Evolutionary conservation across 768 basidiomycete genomes (phyloP).

Genomic region (Lentinula sp.): DNA sequence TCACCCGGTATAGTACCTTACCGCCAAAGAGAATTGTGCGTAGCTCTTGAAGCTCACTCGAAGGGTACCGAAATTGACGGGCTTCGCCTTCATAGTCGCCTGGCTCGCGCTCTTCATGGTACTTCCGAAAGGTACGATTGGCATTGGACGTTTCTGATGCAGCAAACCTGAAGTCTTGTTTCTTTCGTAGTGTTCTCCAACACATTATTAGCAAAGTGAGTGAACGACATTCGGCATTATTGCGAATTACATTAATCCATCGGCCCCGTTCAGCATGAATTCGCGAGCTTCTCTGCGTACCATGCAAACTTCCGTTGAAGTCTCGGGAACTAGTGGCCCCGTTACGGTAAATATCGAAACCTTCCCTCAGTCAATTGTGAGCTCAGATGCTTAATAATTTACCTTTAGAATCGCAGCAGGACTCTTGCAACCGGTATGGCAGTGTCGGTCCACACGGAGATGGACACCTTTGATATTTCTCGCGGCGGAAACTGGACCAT

Average conservation of each 20-base stretch:
- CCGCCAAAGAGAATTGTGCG: conserved; percentile 1
- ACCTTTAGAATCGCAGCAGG: neutral
- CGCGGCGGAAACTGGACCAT: neutral
- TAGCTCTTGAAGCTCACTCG: neutral
- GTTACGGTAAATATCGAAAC: neutral
- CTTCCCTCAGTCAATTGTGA: no score
- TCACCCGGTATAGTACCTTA: neutral
- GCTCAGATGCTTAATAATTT: neutral
- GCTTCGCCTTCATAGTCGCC: neutral
- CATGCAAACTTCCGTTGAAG: neutral
- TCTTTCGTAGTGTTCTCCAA: neutral
- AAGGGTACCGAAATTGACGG: neutral
- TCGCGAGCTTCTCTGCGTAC: neutral
- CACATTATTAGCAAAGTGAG: conserved; percentile 1
- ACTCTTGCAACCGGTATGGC: neutral
- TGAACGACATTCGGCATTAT: neutral
- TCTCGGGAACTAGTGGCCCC: neutral
- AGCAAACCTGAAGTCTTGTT: neutral
- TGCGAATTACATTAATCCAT: neutral
- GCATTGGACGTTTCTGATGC: neutral
- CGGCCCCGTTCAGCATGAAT: neutral
- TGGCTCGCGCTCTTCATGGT: conserved; percentile 7
- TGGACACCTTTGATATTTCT: conserved; percentile 1
- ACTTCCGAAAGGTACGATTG: neutral
- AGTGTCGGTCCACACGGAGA: neutral